Percentiles rank a stretch among this genome's conserved stretches.
Evolutionary conservation across 352 stramenopile genomes (phyloP).

Genomic region (Aphanomyces euteiches): DNA sequence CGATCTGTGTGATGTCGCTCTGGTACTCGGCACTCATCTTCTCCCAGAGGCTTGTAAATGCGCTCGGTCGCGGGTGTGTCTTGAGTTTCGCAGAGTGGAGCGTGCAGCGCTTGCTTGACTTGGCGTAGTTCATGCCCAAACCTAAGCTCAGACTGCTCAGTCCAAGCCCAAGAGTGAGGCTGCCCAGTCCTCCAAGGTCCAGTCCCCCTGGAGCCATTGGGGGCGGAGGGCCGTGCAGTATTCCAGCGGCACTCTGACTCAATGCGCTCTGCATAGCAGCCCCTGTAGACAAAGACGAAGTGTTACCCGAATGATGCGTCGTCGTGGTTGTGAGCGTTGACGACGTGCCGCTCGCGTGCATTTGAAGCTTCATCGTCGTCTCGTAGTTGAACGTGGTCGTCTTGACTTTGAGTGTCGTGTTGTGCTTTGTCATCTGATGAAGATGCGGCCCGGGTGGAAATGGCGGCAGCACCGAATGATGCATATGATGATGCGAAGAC

Average conservation of each 20-base stretch:
- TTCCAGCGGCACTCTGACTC: neutral
- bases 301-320: neutral
- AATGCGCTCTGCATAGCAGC: conserved; percentile 13
- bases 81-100: conserved; percentile 74
- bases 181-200: conserved; percentile 20
- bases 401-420: conserved; percentile 31
- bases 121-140: conserved; percentile 29
- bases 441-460: conserved; percentile 3
- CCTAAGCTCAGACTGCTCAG: conserved; percentile 26
- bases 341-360: conserved; percentile 23
- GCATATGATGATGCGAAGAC: neutral
- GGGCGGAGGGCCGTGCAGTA: conserved; percentile 3
- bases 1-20: conserved; percentile 76
- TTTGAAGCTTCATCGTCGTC: conserved; percentile 30
- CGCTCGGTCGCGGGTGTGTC: conserved; percentile 59
- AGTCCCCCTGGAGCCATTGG: neutral
- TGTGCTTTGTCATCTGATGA: conserved; percentile 28
- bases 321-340: conserved; percentile 25
- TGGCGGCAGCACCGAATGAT: conserved; percentile 14
- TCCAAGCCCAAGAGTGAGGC: conserved; percentile 23
- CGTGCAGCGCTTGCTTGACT: conserved; percentile 45
- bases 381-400: conserved; percentile 32
- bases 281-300: neutral
- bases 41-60: conserved; percentile 74
- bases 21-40: conserved; percentile 76